Evolutionary conservation across 2,329 filamentous ascomycete species (phyloP).

Genomic region (Bipolaris bicolor): DNA sequence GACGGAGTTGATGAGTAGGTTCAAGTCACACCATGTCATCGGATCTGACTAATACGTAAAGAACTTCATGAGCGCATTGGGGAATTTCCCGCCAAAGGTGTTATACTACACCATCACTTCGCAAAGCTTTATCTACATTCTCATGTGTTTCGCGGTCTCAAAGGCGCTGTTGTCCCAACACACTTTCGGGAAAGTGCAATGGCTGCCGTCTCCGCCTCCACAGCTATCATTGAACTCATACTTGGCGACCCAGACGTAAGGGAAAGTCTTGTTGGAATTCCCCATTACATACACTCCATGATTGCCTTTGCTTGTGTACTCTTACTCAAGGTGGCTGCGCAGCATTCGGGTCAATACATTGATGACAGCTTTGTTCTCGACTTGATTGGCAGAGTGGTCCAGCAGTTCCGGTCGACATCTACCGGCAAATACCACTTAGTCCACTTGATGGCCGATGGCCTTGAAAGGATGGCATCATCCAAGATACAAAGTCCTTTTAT

Average conservation of each 20-base stretch:
- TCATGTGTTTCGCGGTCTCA: conserved; percentile 56
- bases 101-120: conserved; percentile 61
- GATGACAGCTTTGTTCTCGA: conserved; percentile 48
- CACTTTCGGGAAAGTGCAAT: conserved; percentile 56
- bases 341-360: conserved; percentile 51
- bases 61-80: conserved; percentile 55
- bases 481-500: background rate
- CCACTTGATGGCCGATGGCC: conserved; percentile 55
- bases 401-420: conserved; percentile 50
- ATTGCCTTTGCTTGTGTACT: conserved; percentile 62
- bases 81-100: conserved; percentile 58
- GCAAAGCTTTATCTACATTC: conserved; percentile 61
- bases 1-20: conserved; percentile 51
- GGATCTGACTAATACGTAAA: conserved; percentile 9
- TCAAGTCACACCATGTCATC: background rate
- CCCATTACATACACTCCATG: conserved; percentile 61
- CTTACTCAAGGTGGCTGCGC: conserved; percentile 56
- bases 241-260: conserved; percentile 53
- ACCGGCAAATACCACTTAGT: conserved; percentile 56
- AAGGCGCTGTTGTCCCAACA: conserved; percentile 55
- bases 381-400: conserved; percentile 49
- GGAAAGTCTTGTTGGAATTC: conserved; percentile 53
- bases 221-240: conserved; percentile 54
- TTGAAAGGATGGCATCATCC: conserved; percentile 50
- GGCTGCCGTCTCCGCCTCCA: conserved; percentile 57